Conservation (phyloP, 2,329 filamentous ascomycete species). For the Diaporthe sp. region DNA sequence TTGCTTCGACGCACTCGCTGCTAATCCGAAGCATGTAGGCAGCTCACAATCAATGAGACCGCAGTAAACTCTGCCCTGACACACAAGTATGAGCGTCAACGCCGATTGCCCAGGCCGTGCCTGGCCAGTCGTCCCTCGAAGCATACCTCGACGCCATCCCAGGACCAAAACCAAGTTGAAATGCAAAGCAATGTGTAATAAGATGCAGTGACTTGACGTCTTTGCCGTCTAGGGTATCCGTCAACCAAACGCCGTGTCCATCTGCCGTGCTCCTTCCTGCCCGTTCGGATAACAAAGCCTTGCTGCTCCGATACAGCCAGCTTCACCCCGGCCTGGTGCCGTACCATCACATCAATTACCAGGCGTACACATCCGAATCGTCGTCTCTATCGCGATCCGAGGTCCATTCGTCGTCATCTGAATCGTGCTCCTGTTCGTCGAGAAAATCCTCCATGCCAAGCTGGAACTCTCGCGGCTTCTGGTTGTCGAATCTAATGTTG, state of each 20-base stretch:
- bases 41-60: neutral
- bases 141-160: neutral
- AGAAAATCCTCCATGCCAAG: constrained; percentile 81
- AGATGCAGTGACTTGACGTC: constrained; percentile 24
- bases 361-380: constrained; percentile 60
- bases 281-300: neutral
- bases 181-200: neutral
- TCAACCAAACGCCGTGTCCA: constrained; percentile 34
- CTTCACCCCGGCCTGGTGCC: constrained; percentile 1
- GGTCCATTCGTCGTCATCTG: constrained; percentile 68
- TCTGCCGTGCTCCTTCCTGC: neutral
- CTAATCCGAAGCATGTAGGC: neutral
- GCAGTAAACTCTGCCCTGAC: neutral
- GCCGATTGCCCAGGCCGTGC: neutral
- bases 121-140: neutral
- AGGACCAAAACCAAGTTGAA: neutral
- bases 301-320: neutral
- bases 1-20: neutral
- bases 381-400: constrained; percentile 64
- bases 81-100: neutral
- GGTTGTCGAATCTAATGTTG: constrained; percentile 80
- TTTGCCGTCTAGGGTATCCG: constrained; percentile 32
- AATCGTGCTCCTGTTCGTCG: constrained; percentile 65
- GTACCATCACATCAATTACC: constrained; percentile 7
- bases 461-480: constrained; percentile 76